Evolutionary conservation across 2,329 filamentous ascomycete genomes (phyloP).

Genomic region (Cytospora piceicola): DNA sequence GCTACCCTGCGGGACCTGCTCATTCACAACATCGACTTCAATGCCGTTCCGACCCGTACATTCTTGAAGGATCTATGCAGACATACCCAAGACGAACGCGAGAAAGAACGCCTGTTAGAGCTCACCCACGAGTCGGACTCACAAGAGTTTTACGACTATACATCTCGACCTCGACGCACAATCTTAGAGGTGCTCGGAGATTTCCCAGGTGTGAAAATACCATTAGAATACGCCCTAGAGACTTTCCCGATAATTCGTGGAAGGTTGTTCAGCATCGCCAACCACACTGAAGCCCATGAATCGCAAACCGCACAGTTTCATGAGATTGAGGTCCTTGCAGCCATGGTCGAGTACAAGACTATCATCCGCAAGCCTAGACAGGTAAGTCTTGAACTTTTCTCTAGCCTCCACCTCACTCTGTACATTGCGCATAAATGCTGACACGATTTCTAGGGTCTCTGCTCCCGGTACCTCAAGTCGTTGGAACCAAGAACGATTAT

Average conservation of each 20-base stretch:
- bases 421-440: not conserved
- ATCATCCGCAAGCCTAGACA: constrained; percentile 82
- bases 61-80: constrained; percentile 82
- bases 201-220: constrained; percentile 82
- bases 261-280: constrained; percentile 93
- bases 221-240: constrained; percentile 71
- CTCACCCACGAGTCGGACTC: constrained; percentile 79
- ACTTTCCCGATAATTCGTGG: constrained; percentile 82
- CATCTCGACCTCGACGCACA: constrained; percentile 83
- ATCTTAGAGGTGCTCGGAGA: constrained; percentile 93
- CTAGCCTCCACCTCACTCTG: not conserved
- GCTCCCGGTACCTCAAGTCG: constrained; percentile 79
- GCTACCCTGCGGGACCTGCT: constrained; percentile 76
- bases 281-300: constrained; percentile 48
- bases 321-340: constrained; percentile 72
- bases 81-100: constrained; percentile 72
- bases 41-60: constrained; percentile 81
- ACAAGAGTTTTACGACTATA: constrained; percentile 96
- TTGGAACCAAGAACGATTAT: constrained; percentile 63
- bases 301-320: not conserved
- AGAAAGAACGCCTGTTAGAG: constrained; percentile 81
- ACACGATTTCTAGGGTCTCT: constrained; percentile 63
- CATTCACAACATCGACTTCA: constrained; percentile 84
- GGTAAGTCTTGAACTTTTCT: constrained; percentile 7
- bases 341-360: constrained; percentile 89